A percentile compares a stretch with the other conserved stretches of the same genome.
Evolutionary conservation across 352 stramenopile genomes (phyloP).

Genomic region (Blastocystis sp.): DNA sequence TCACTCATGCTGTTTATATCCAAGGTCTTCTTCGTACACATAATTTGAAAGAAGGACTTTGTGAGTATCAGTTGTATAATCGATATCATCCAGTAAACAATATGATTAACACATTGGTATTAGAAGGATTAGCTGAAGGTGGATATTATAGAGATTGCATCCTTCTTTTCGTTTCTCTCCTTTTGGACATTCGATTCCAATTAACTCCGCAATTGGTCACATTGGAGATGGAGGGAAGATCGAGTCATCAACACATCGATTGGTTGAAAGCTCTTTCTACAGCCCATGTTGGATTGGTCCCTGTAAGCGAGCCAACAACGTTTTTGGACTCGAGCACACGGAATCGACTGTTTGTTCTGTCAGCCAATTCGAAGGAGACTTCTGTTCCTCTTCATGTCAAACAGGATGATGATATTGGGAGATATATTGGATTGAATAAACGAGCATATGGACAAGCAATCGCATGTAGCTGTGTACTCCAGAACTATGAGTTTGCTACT

Average conservation of each 20-base stretch:
- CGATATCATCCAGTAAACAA: conserved; percentile 33
- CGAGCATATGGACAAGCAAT: conserved; percentile 3
- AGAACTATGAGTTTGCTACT: conserved; percentile 16
- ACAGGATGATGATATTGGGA: not conserved
- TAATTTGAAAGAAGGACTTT: not conserved
- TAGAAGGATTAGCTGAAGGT: conserved; percentile 22
- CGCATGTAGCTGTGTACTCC: not conserved
- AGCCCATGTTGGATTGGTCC: not conserved
- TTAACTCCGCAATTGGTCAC: not conserved
- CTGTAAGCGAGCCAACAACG: not conserved
- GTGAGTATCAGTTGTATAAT: conserved; percentile 31
- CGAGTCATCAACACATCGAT: not conserved
- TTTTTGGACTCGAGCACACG: not conserved
- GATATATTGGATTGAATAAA: not conserved
- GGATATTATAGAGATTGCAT: conserved; percentile 2
- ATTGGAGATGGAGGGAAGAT: not conserved
- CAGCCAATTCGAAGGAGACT: not conserved
- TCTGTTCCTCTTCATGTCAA: not conserved
- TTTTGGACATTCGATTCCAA: not conserved
- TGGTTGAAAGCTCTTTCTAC: conserved; percentile 1
- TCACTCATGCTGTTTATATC: conserved; percentile 37
- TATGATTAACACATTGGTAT: conserved; percentile 16
- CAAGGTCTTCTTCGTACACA: not conserved
- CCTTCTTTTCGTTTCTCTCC: conserved; percentile 2
- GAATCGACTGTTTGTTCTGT: not conserved